A percentile compares a stretch with the other conserved stretches of the same genome.
Evolutionary conservation across 768 basidiomycete genomes (phyloP).

Genomic region (Mrakia blollopis): DNA sequence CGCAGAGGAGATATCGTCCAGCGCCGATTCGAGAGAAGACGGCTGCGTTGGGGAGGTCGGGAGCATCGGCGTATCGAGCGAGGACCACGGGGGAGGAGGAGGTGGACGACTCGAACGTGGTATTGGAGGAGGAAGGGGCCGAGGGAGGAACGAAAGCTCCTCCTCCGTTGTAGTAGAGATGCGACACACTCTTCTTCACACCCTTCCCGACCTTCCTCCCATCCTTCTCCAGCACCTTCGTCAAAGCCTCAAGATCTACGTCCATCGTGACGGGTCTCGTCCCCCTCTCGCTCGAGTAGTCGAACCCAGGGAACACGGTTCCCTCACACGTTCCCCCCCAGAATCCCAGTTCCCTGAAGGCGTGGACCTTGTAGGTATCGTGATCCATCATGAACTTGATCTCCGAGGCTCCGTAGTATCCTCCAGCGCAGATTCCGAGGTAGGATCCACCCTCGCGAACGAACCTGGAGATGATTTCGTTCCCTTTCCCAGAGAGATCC

Average conservation of each 20-base stretch:
- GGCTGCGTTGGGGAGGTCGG: slow-evolving; percentile 43
- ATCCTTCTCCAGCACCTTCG: slow-evolving; percentile 23
- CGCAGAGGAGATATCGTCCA: slow-evolving; percentile 58
- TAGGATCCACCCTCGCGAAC: slow-evolving; percentile 66
- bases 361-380: slow-evolving; percentile 44
- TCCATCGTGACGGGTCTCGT: slow-evolving; percentile 44
- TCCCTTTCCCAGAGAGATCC: slow-evolving; percentile 45
- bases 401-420: slow-evolving; percentile 51
- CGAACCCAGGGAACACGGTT: slow-evolving; percentile 48
- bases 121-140: background rate
- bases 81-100: slow-evolving; percentile 41
- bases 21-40: slow-evolving; percentile 47
- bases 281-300: slow-evolving; percentile 49
- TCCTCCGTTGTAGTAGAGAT: slow-evolving; percentile 51
- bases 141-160: slow-evolving; percentile 45
- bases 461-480: slow-evolving; percentile 55
- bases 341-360: slow-evolving; percentile 49
- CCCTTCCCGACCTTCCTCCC: slow-evolving; percentile 2
- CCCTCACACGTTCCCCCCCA: slow-evolving; percentile 48
- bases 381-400: slow-evolving; percentile 49
- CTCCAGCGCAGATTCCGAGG: slow-evolving; percentile 61
- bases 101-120: background rate
- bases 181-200: background rate
- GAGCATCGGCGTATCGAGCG: slow-evolving; percentile 44
- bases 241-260: slow-evolving; percentile 38